Conservation (phyloP, 495 filamentous ascomycete genomes). For the Pyrenula aspistea region DNA sequence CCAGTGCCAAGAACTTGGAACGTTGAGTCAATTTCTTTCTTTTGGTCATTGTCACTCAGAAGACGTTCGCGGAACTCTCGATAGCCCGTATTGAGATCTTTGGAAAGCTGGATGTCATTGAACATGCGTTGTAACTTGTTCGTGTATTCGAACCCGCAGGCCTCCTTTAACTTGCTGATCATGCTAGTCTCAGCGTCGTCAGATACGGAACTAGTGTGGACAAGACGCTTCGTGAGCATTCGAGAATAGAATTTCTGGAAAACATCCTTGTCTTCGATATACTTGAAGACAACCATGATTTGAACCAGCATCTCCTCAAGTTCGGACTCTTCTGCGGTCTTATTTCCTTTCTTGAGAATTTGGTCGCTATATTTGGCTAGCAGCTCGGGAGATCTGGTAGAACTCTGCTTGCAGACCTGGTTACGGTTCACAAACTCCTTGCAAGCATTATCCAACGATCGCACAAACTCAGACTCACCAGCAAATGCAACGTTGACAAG, state of each 20-base stretch:
- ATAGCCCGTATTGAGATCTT: constrained; percentile 85
- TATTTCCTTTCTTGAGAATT: constrained; percentile 83
- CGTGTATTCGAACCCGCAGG: constrained; percentile 97
- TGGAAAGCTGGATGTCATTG: constrained; percentile 97
- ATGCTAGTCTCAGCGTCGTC: constrained; percentile 98
- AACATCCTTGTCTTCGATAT: constrained; percentile 99
- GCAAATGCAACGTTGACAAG: constrained; percentile 88
- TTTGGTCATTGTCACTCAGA: constrained; percentile 48
- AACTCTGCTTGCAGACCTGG: constrained; percentile 82
- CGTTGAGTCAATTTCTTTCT: constrained; percentile 55
- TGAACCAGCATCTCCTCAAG: constrained; percentile 84
- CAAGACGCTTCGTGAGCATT: constrained; percentile 87
- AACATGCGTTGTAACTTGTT: constrained; percentile 99
- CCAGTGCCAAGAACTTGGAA: constrained; percentile 90
- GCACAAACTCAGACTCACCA: constrained; percentile 92
- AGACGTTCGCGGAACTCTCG: constrained; percentile 54
- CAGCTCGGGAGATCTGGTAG: constrained; percentile 85
- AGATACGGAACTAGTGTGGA: constrained; percentile 86
- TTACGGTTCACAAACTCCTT: constrained; percentile 97
- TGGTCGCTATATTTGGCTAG: constrained; percentile 94
- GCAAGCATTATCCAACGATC: constrained; percentile 93
- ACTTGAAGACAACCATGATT: constrained; percentile 99
- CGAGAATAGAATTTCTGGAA: constrained; percentile 99
- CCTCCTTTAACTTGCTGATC: constrained; percentile 98
- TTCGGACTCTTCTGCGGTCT: constrained; percentile 82